Conservation (phyloP, 305 asterid species). For the Lippia alba region DNA sequence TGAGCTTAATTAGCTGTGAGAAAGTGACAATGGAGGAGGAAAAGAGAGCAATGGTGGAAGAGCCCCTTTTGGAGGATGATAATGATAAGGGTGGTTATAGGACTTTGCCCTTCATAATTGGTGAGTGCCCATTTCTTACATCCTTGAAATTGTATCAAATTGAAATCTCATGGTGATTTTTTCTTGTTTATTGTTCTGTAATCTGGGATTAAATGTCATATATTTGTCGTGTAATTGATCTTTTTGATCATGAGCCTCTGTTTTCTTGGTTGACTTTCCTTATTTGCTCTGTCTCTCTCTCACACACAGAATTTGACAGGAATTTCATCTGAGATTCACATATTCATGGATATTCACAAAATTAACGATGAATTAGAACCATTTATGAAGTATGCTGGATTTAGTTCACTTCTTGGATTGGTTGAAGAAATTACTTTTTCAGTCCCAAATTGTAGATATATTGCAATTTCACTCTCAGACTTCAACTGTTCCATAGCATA, state of each 20-base stretch:
- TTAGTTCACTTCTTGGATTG: not conserved
- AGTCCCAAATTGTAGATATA: too few relatives aligned
- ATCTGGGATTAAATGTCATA: too few relatives aligned
- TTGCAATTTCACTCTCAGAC: too few relatives aligned
- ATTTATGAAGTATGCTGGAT: slow-evolving; percentile 11
- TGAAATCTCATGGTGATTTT: too few relatives aligned
- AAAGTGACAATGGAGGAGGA: slow-evolving; percentile 23
- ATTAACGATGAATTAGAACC: not conserved
- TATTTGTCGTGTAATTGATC: slow-evolving; percentile 6
- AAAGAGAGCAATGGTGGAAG: slow-evolving; percentile 26
- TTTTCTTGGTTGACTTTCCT: not conserved
- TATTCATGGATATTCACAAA: slow-evolving; percentile 3
- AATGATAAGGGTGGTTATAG: slow-evolving; percentile 53
- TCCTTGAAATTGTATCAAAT: too few relatives aligned
- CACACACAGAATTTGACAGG: not conserved
- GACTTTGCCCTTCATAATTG: slow-evolving; percentile 59
- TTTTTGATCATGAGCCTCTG: slow-evolving; percentile 13
- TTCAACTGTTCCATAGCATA: too few relatives aligned
- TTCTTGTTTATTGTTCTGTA: too few relatives aligned
- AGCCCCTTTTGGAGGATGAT: slow-evolving; percentile 40
- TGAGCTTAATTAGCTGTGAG: not conserved
- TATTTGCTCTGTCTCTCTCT: not conserved
- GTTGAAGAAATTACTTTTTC: not conserved
- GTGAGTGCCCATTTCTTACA: slow-evolving; percentile 24
- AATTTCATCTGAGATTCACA: not conserved